Percentiles rank a stretch among this genome's conserved stretches.
These are phyloP conservation scores for Termitomyces sp. DNA, from an alignment of 768 basidiomycete genomes.

Conservation along the genomic window DNA sequence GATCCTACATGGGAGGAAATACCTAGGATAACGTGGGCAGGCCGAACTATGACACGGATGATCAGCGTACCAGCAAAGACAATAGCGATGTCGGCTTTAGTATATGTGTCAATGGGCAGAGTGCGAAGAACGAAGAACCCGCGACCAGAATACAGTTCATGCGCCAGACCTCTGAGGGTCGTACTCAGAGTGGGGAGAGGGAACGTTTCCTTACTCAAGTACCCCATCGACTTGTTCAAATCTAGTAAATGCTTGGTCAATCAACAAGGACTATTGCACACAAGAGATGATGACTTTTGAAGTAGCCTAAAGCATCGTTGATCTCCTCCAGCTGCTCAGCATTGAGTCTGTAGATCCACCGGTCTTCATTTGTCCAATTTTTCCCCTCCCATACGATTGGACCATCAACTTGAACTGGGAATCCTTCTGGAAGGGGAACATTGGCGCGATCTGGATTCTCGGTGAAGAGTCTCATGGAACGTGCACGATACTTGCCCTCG, in stretches of 20 bases:
- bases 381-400: slow-evolving; percentile 40
- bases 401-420: slow-evolving; percentile 29
- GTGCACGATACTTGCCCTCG: slow-evolving; percentile 30
- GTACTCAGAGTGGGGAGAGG: slow-evolving; percentile 21
- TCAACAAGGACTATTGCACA: neutral
- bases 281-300: slow-evolving; percentile 19
- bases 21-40: neutral
- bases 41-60: too few relatives aligned
- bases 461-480: slow-evolving; percentile 29
- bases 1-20: slow-evolving; percentile 21
- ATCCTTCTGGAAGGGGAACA: slow-evolving; percentile 30
- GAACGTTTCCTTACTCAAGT: slow-evolving; percentile 22
- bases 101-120: slow-evolving; percentile 18
- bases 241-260: slow-evolving; percentile 10
- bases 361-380: slow-evolving; percentile 26
- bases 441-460: slow-evolving; percentile 28
- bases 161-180: slow-evolving; percentile 15
- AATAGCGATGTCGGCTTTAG: slow-evolving; percentile 16
- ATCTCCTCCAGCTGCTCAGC: too few relatives aligned
- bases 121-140: slow-evolving; percentile 24
- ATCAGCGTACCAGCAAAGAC: slow-evolving; percentile 13
- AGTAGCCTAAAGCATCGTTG: slow-evolving; percentile 27
- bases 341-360: too few relatives aligned
- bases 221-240: slow-evolving; percentile 23
- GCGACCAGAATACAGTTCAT: slow-evolving; percentile 19